These are phyloP conservation scores for Xylaria sp. DNA, from an alignment of 2,329 filamentous ascomycete species.

Conservation along the genomic window DNA sequence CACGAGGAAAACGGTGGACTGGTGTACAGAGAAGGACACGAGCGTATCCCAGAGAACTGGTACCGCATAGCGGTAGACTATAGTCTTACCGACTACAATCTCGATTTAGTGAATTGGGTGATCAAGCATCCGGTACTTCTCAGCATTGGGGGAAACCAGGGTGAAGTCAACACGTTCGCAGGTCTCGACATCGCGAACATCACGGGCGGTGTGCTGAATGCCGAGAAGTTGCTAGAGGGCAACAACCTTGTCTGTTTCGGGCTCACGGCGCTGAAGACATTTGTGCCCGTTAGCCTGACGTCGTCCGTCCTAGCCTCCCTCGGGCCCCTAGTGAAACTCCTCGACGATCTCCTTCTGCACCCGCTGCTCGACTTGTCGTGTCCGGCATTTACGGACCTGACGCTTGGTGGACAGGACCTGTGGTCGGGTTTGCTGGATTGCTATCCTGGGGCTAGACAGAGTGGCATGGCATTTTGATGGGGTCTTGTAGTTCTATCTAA, in stretches of 20 bases:
- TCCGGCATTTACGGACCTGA: conserved; percentile 48
- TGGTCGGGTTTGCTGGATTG: conserved; percentile 31
- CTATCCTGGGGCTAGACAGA: conserved; percentile 38
- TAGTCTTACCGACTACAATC: conserved; percentile 55
- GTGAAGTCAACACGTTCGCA: conserved; percentile 61
- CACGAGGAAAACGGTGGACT: conserved; percentile 54
- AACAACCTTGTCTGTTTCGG: conserved; percentile 58
- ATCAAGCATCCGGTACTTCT: conserved; percentile 56
- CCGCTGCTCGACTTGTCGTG: conserved; percentile 47
- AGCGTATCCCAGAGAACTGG: conserved; percentile 65
- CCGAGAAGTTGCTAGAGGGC: conserved; percentile 55
- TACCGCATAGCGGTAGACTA: conserved; percentile 60
- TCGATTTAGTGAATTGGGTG: conserved; percentile 55
- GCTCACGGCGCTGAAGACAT: conserved; percentile 54
- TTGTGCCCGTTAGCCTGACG: conserved; percentile 55
- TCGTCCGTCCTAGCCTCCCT: conserved; percentile 53
- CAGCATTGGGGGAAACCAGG: conserved; percentile 64
- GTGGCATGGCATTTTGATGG: conserved; percentile 33
- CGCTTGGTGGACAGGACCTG: conserved; percentile 43
- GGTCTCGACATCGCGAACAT: conserved; percentile 58
- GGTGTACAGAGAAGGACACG: conserved; percentile 59
- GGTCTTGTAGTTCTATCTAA: not conserved
- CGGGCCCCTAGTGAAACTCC: conserved; percentile 47
- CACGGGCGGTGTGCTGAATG: conserved; percentile 58
- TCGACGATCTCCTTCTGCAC: conserved; percentile 50